phyloP scores from a whole-genome alignment of 2,329 filamentous ascomycete genomes.

The Alternaria novae-zelandiae region DNA sequence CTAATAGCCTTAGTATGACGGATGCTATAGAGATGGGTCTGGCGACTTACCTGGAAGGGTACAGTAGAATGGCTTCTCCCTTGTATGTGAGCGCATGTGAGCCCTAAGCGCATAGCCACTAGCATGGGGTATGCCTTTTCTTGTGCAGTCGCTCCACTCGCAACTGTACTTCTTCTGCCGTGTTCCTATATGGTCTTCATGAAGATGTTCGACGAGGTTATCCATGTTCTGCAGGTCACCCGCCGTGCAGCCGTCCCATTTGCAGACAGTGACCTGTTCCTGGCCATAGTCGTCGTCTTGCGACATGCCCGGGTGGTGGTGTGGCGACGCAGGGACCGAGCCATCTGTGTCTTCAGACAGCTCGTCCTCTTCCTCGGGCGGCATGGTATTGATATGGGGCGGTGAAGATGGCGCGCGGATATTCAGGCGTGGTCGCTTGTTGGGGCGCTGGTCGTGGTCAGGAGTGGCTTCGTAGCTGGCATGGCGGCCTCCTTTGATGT shows the following conservation, averaged over 20 bases:
- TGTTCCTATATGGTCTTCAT: slow-evolving; percentile 91
- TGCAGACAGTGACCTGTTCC: slow-evolving; percentile 56
- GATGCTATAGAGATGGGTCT: not conserved
- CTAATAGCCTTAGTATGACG: slow-evolving; percentile 53
- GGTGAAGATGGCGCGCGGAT: slow-evolving; percentile 42
- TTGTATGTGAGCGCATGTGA: slow-evolving; percentile 96
- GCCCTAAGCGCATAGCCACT: slow-evolving; percentile 95
- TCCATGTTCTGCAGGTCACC: slow-evolving; percentile 59
- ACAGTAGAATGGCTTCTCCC: slow-evolving; percentile 98
- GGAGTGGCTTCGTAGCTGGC: slow-evolving; percentile 53
- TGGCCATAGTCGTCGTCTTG: slow-evolving; percentile 51
- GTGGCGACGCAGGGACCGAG: slow-evolving; percentile 65
- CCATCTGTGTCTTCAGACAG: slow-evolving; percentile 92
- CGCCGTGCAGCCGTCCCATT: slow-evolving; percentile 59
- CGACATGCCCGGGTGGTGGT: slow-evolving; percentile 49
- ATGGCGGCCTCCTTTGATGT: slow-evolving; percentile 57
- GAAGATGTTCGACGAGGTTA: slow-evolving; percentile 61
- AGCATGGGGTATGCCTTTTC: slow-evolving; percentile 90
- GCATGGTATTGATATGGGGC: slow-evolving; percentile 26
- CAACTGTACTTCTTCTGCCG: slow-evolving; percentile 98
- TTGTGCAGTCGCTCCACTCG: slow-evolving; percentile 88
- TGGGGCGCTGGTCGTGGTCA: slow-evolving; percentile 53
- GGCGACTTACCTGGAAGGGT: slow-evolving; percentile 78
- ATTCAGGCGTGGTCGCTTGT: slow-evolving; percentile 48
- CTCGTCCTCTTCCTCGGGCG: slow-evolving; percentile 58